Evolutionary conservation across 1,284 basidiomycete genomes (phyloP).

Genomic region (Golubevia sp.): DNA sequence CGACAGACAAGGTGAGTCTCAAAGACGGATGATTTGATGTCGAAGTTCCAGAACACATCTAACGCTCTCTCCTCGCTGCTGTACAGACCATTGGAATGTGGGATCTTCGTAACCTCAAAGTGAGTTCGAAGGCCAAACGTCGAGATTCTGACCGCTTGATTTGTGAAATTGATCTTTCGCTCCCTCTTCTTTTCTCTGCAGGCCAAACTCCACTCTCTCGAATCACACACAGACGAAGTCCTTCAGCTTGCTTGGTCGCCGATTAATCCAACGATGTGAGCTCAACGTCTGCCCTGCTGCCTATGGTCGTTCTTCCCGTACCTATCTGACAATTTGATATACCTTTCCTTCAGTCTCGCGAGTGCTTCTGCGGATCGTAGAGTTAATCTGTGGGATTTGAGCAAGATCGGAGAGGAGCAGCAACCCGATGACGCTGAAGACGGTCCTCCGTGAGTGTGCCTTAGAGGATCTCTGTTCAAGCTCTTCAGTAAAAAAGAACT

Average conservation of each 20-base stretch:
- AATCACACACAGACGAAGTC: constrained; percentile 92
- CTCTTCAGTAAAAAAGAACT: too few species aligned
- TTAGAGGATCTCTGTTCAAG: too few species aligned
- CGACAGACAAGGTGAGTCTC: constrained; percentile 79
- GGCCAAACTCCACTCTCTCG: constrained; percentile 86
- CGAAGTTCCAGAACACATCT: constrained; percentile 2
- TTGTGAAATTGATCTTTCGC: too few species aligned
- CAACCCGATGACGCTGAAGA: constrained; percentile 97
- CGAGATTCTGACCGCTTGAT: too few species aligned
- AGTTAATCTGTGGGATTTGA: constrained; percentile 93
- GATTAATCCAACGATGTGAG: constrained; percentile 67
- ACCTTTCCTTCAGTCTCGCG: constrained; percentile 18
- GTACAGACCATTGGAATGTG: constrained; percentile 83
- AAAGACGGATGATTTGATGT: not conserved
- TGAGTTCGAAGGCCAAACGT: not conserved
- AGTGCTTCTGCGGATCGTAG: constrained; percentile 84
- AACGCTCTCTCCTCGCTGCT: constrained; percentile 3
- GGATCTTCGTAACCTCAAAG: constrained; percentile 78
- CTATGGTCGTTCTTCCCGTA: too few species aligned
- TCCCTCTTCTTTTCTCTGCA: too few species aligned
- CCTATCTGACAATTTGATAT: too few species aligned
- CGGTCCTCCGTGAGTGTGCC: constrained; percentile 70
- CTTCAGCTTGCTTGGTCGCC: constrained; percentile 94
- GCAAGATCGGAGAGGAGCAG: constrained; percentile 91
- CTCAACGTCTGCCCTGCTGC: too few species aligned